Conservation (phyloP, 192 early-diverging fungal genomes). For the Rhizoclosmatium globosum region DNA sequence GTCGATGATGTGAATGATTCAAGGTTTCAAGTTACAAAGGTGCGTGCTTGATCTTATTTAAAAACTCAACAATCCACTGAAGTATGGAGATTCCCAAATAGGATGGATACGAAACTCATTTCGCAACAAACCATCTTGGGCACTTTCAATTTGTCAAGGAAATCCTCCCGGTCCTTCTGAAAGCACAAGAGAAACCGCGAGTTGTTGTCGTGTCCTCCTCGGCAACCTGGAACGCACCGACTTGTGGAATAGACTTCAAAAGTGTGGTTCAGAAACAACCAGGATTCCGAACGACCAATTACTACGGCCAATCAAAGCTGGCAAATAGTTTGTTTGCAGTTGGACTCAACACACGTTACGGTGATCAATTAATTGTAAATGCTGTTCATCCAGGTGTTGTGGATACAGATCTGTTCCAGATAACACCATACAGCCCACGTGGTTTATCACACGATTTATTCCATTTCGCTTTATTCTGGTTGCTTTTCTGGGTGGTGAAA, state of each 20-base stretch:
- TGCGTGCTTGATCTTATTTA: too few relatives aligned
- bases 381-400: conserved; percentile 62
- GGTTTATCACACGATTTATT: not conserved
- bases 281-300: not conserved
- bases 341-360: conserved; percentile 29
- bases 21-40: conserved; percentile 41
- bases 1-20: not conserved
- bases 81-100: not conserved
- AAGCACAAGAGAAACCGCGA: conserved; percentile 11
- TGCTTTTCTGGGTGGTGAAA: not conserved
- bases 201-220: conserved; percentile 30
- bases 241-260: conserved; percentile 31
- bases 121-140: conserved; percentile 71
- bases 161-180: conserved; percentile 42
- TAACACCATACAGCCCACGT: not conserved
- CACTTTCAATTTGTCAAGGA: conserved; percentile 46
- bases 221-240: not conserved
- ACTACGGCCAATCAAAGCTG: not conserved
- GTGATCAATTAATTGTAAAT: conserved; percentile 49
- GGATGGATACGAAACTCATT: conserved; percentile 72
- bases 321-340: conserved; percentile 14
- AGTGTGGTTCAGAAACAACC: not conserved
- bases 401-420: conserved; percentile 50
- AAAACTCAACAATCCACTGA: too few relatives aligned
- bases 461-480: too few relatives aligned